Percentiles rank a stretch among this genome's conserved stretches.
Conservation (phyloP, 345 rosid genomes). For the Linum usitatissimum region DNA sequence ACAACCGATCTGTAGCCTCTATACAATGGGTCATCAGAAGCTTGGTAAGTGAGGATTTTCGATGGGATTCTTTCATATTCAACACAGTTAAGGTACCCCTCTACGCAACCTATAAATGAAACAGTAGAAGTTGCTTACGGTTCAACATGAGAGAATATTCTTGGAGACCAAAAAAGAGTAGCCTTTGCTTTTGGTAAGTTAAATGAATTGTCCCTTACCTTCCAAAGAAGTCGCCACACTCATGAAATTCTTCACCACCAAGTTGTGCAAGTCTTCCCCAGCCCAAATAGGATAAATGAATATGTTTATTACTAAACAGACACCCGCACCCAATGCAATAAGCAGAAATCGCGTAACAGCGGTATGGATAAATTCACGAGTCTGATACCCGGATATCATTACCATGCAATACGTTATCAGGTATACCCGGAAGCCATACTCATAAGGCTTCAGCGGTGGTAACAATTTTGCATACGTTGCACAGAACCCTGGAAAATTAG, state of each 20-base stretch:
- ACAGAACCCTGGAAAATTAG: slow-evolving; percentile 36
- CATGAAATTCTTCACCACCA: slow-evolving; percentile 76
- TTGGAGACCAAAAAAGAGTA: not conserved
- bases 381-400: slow-evolving; percentile 77
- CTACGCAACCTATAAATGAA: slow-evolving; percentile 36
- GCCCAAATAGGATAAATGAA: slow-evolving; percentile 97
- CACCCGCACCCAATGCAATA: slow-evolving; percentile 80
- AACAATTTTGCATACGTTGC: slow-evolving; percentile 64
- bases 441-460: slow-evolving; percentile 83
- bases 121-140: not conserved
- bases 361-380: slow-evolving; percentile 51
- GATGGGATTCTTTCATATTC: slow-evolving; percentile 74
- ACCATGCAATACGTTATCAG: slow-evolving; percentile 70
- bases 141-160: not conserved
- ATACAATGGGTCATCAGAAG: slow-evolving; percentile 79
- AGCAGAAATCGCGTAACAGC: slow-evolving; percentile 68
- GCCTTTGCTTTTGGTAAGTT: not conserved
- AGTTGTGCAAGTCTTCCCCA: slow-evolving; percentile 84
- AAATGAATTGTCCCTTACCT: slow-evolving; percentile 16
- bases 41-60: slow-evolving; percentile 78
- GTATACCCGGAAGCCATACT: slow-evolving; percentile 86
- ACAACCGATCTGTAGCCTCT: slow-evolving; percentile 83
- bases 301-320: slow-evolving; percentile 62
- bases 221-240: slow-evolving; percentile 80
- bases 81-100: slow-evolving; percentile 56